Conservation (phyloP, 305 asterid species). For the Stenogyne calaminthoides region DNA sequence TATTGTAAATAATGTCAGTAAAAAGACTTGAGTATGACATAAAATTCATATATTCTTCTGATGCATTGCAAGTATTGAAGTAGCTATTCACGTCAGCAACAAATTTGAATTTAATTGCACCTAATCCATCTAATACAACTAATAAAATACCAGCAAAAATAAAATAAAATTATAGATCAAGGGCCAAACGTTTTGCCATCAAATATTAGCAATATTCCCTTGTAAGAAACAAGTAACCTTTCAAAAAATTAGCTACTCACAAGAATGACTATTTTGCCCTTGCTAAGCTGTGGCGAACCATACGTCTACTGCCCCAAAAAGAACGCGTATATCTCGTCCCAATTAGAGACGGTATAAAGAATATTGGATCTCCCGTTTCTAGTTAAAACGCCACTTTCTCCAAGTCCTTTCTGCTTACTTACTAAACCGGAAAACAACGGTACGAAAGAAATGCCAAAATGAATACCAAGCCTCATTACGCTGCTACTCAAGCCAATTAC, state of each 20-base stretch:
- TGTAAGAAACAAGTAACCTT: constrained; percentile 16
- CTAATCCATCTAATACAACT: constrained; percentile 19
- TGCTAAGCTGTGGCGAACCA: not conserved
- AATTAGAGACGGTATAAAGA: constrained; percentile 62
- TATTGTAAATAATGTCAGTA: no score
- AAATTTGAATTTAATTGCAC: not conserved
- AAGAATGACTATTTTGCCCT: not conserved
- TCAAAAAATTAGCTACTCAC: constrained; percentile 22
- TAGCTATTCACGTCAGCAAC: constrained; percentile 7
- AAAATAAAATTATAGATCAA: constrained; percentile 15
- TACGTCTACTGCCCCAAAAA: constrained; percentile 45
- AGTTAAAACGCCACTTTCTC: constrained; percentile 34
- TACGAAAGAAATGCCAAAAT: constrained; percentile 55
- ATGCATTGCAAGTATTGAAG: constrained; percentile 4
- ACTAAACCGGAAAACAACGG: constrained; percentile 61
- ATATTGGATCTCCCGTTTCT: constrained; percentile 42
- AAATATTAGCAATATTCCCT: constrained; percentile 9
- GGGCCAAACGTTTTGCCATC: constrained; percentile 31
- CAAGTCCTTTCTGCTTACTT: constrained; percentile 47
- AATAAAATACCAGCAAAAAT: constrained; percentile 21
- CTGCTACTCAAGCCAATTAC: constrained; percentile 55
- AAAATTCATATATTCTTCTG: no score
- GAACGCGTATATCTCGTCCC: constrained; percentile 67
- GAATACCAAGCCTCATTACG: constrained; percentile 48
- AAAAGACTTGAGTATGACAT: no score